These are phyloP conservation scores for Termitomyces heimii DNA, from an alignment of 768 basidiomycete genomes.

Conservation along the genomic window DNA sequence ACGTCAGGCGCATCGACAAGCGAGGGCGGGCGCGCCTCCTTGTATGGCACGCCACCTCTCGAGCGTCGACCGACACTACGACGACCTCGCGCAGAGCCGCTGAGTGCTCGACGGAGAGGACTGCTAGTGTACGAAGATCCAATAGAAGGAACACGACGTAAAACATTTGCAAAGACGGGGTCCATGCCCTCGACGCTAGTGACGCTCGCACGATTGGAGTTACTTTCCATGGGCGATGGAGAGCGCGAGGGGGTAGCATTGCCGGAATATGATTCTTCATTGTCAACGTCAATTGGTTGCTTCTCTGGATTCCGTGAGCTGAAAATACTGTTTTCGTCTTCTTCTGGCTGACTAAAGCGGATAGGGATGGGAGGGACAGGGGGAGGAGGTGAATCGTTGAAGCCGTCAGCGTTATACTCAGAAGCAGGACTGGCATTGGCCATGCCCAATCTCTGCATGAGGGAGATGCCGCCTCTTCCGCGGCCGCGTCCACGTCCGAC, in stretches of 20 bases:
- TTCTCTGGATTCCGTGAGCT: slow-evolving; percentile 19
- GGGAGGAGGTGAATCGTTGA: slow-evolving; percentile 28
- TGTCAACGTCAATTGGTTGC: slow-evolving; percentile 19
- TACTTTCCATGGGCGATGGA: slow-evolving; percentile 30
- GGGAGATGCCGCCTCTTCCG: slow-evolving; percentile 44
- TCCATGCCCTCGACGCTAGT: slow-evolving; percentile 86
- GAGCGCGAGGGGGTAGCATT: slow-evolving; percentile 21
- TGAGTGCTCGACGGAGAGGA: slow-evolving; percentile 56
- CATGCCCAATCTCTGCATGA: slow-evolving; percentile 58
- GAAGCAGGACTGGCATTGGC: slow-evolving; percentile 48
- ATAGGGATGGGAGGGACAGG: slow-evolving; percentile 37
- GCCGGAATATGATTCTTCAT: slow-evolving; percentile 14
- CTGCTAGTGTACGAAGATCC: slow-evolving; percentile 43
- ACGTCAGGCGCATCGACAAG: slow-evolving; percentile 70
- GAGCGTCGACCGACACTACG: slow-evolving; percentile 45
- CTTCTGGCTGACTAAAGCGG: slow-evolving; percentile 25
- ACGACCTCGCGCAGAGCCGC: slow-evolving; percentile 39
- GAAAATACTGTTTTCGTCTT: slow-evolving; percentile 34
- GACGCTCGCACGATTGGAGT: slow-evolving; percentile 63
- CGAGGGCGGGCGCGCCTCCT: slow-evolving; percentile 64
- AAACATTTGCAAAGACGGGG: slow-evolving; percentile 74
- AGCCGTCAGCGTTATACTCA: slow-evolving; percentile 37
- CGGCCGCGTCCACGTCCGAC: slow-evolving; percentile 48
- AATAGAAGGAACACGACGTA: slow-evolving; percentile 51
- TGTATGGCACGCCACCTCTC: slow-evolving; percentile 64